Percentiles rank a stretch among this genome's conserved stretches.
Conservation (phyloP, 1,284 basidiomycete genomes). For the Ustilago tritici region DNA sequence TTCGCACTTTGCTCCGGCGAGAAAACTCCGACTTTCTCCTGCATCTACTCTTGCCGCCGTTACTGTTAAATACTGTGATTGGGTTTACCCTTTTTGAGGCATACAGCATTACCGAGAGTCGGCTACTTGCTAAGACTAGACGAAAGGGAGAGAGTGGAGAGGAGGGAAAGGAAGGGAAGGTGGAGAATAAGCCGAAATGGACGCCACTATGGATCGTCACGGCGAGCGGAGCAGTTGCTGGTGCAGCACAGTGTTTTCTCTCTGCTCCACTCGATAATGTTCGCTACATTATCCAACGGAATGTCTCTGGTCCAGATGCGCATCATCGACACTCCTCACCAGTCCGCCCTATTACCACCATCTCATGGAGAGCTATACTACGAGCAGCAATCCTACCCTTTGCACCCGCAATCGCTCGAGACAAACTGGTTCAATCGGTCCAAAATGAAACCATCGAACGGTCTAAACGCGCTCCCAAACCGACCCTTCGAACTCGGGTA, state of each 20-base stretch:
- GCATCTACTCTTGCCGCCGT: constrained; percentile 66
- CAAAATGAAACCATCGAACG: constrained; percentile 44
- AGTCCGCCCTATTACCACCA: constrained; percentile 20
- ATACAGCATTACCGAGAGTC: constrained; percentile 63
- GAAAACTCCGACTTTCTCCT: constrained; percentile 59
- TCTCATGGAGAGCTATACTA: constrained; percentile 64
- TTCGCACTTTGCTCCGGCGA: constrained; percentile 65
- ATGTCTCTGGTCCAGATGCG: constrained; percentile 26
- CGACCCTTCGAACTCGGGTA: constrained; percentile 23
- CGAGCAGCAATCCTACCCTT: constrained; percentile 67
- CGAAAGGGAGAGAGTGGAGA: constrained; percentile 6
- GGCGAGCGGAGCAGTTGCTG: constrained; percentile 68
- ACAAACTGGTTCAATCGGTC: constrained; percentile 53
- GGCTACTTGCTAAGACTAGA: constrained; percentile 32
- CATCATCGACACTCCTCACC: constrained; percentile 3
- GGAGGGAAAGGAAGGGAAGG: background rate
- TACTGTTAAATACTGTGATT: constrained; percentile 69
- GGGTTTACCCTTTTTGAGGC: constrained; percentile 70
- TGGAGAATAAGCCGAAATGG: constrained; percentile 34
- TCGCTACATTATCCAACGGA: constrained; percentile 67
- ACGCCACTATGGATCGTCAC: constrained; percentile 62
- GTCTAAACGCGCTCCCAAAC: constrained; percentile 31
- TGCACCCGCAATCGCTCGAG: constrained; percentile 47
- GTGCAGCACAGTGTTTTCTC: constrained; percentile 70
- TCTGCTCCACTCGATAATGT: constrained; percentile 71